Evolutionary conservation across 2,329 filamentous ascomycete species (phyloP).

Genomic region (Colletotrichum scovillei): DNA sequence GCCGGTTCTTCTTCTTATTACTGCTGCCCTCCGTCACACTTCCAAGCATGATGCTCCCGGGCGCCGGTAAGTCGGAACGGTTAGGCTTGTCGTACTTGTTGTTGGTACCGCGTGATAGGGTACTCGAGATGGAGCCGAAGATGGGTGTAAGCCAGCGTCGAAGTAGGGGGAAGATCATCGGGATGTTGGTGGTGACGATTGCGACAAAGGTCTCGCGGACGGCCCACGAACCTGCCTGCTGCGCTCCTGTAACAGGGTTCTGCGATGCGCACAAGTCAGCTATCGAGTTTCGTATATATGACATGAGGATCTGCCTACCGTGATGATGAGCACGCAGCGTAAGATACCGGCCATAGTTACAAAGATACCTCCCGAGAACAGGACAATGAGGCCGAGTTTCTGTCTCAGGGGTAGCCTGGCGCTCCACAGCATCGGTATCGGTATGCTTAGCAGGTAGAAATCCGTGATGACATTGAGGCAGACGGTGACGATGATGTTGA

Average conservation of each 20-base stretch:
- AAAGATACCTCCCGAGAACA: constrained; percentile 54
- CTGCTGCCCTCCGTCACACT: constrained; percentile 8
- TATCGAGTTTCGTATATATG: accelerated
- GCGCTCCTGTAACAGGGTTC: constrained; percentile 31
- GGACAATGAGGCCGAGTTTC: constrained; percentile 49
- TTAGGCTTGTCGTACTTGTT: constrained; percentile 24
- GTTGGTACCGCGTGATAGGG: constrained; percentile 9
- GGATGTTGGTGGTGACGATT: constrained; percentile 37
- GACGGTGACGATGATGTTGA: constrained; percentile 36
- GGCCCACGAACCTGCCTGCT: constrained; percentile 34
- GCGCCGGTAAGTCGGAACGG: constrained; percentile 14
- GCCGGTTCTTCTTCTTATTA: constrained; percentile 22
- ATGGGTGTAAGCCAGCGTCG: constrained; percentile 28
- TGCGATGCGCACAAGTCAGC: background rate
- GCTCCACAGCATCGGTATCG: constrained; percentile 41
- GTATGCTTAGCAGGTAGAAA: constrained; percentile 37
- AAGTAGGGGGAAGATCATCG: constrained; percentile 30
- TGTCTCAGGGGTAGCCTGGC: constrained; percentile 41
- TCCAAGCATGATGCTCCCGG: constrained; percentile 27
- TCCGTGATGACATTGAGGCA: constrained; percentile 37
- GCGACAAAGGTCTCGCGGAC: constrained; percentile 38
- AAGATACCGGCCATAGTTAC: constrained; percentile 53
- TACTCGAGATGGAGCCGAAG: constrained; percentile 18
- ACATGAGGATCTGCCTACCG: constrained; percentile 35
- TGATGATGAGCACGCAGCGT: constrained; percentile 44